Evolutionary conservation across 495 filamentous ascomycete species (phyloP).

Genomic region (Trichoderma reesei): DNA sequence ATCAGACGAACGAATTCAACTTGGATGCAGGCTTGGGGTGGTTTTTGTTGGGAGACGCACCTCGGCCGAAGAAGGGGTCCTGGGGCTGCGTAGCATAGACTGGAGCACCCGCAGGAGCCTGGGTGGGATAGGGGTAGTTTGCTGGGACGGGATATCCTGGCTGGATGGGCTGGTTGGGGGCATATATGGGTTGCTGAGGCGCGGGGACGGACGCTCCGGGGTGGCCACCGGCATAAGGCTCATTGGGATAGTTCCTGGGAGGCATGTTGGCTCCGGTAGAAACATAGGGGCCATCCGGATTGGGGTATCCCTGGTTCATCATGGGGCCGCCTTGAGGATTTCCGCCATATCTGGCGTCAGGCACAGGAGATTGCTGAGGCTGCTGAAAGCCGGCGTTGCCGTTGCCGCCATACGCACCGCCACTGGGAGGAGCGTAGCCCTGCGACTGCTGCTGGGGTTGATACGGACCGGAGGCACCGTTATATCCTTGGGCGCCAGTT

Average conservation of each 20-base stretch:
- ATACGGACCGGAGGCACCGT: constrained; percentile 20
- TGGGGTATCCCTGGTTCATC: constrained; percentile 10
- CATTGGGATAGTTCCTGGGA: constrained; percentile 6
- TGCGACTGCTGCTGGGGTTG: constrained; percentile 14
- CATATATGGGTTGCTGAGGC: constrained; percentile 12
- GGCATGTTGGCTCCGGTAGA: constrained; percentile 15
- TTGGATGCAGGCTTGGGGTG: constrained; percentile 17
- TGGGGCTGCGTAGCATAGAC: constrained; percentile 27
- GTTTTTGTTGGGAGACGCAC: constrained; percentile 34
- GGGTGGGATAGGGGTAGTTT: constrained; percentile 24
- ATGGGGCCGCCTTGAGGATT: constrained; percentile 11
- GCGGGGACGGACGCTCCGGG: constrained; percentile 12
- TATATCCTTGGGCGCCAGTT: constrained; percentile 26
- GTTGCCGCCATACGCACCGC: constrained; percentile 17
- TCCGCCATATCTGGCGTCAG: constrained; percentile 14
- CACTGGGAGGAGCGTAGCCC: constrained; percentile 10
- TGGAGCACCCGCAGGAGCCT: constrained; percentile 22
- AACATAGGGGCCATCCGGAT: constrained; percentile 4
- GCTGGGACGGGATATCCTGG: constrained; percentile 19
- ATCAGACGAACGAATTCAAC: constrained; percentile 32
- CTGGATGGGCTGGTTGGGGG: not conserved
- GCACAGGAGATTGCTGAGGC: constrained; percentile 10
- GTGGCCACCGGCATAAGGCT: constrained; percentile 3
- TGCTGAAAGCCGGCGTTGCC: constrained; percentile 10
- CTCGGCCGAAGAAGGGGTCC: constrained; percentile 43